Conservation (phyloP, 2,329 filamentous ascomycete genomes). For the Penicillium sp. region DNA sequence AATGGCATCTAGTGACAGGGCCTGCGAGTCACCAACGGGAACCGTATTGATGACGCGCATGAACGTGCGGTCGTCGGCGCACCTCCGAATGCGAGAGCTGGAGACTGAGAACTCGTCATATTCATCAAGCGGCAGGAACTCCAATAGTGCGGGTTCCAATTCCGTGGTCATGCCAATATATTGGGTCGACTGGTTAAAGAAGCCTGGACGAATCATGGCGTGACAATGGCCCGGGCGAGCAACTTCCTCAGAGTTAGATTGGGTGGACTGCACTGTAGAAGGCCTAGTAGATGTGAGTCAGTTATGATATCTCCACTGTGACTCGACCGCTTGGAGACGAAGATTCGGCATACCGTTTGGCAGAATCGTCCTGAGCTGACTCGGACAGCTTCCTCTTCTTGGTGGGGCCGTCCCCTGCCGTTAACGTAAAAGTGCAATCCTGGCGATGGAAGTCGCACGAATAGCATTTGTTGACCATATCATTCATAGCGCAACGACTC, state of each 20-base stretch:
- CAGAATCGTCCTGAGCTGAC: constrained; percentile 26
- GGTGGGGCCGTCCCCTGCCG: constrained; percentile 25
- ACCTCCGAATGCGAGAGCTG: constrained; percentile 38
- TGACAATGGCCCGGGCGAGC: constrained; percentile 13
- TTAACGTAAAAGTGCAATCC: constrained; percentile 44
- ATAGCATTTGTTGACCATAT: constrained; percentile 45
- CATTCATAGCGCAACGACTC: constrained; percentile 46
- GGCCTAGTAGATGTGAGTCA: constrained; percentile 18
- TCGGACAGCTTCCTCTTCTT: constrained; percentile 45
- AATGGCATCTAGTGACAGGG: constrained; percentile 40
- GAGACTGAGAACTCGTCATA: constrained; percentile 41
- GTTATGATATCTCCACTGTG: not conserved
- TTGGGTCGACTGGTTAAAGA: constrained; percentile 40
- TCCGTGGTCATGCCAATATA: constrained; percentile 46
- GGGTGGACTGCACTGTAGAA: constrained; percentile 22
- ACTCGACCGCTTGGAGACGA: not conserved
- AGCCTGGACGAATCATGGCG: constrained; percentile 31
- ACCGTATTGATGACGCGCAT: constrained; percentile 40
- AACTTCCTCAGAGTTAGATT: constrained; percentile 8
- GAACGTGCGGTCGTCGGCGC: constrained; percentile 38
- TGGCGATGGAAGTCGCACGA: constrained; percentile 47
- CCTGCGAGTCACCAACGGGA: constrained; percentile 32
- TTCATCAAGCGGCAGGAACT: constrained; percentile 41
- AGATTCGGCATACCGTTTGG: constrained; percentile 38
- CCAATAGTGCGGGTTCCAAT: constrained; percentile 41